A percentile compares a stretch with the other conserved stretches of the same genome.
phyloP scores from a whole-genome alignment of 2,329 filamentous ascomycete genomes.

The Xylaria sp. region DNA sequence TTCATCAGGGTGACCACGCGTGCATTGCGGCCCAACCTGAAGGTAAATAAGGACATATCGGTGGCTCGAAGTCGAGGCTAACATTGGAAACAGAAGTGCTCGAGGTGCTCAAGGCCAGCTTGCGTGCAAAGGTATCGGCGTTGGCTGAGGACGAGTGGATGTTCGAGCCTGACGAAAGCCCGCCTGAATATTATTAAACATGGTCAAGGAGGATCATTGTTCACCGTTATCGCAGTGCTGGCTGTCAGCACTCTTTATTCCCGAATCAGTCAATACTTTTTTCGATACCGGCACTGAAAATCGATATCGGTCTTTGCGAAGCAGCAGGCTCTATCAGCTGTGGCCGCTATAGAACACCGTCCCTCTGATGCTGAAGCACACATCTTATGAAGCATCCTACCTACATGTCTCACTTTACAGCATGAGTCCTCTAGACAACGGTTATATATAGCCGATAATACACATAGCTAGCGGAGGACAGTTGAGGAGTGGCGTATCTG shows the following conservation, averaged over 20 bases:
- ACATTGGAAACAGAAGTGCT: slow-evolving; percentile 51
- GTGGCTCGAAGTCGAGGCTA: slow-evolving; percentile 2
- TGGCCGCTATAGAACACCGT: slow-evolving; percentile 62
- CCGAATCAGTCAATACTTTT: slow-evolving; percentile 48
- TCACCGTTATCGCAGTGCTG: slow-evolving; percentile 9
- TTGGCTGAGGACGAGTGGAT: slow-evolving; percentile 86
- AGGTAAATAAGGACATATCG: slow-evolving; percentile 40
- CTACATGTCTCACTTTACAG: too few species aligned
- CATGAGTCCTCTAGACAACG: too few species aligned
- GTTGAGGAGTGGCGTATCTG: too few species aligned
- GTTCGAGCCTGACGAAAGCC: slow-evolving; percentile 66
- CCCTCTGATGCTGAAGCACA: not conserved
- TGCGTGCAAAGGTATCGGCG: slow-evolving; percentile 66
- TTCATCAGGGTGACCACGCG: slow-evolving; percentile 53
- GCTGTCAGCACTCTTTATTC: slow-evolving; percentile 12
- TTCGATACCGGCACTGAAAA: slow-evolving; percentile 49
- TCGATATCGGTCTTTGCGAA: slow-evolving; percentile 43
- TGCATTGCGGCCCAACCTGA: slow-evolving; percentile 57
- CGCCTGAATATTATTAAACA: slow-evolving; percentile 13
- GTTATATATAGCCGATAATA: too few species aligned
- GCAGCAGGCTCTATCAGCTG: slow-evolving; percentile 35
- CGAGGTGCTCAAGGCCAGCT: slow-evolving; percentile 61
- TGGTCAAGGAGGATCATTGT: not conserved
- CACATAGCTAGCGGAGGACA: too few species aligned
- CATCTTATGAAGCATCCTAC: not conserved